Percentiles rank a stretch among this genome's conserved stretches.
These are phyloP conservation scores for Dictyostelium capitatum DNA, from an alignment of 78 protist species.

Conservation along the genomic window DNA sequence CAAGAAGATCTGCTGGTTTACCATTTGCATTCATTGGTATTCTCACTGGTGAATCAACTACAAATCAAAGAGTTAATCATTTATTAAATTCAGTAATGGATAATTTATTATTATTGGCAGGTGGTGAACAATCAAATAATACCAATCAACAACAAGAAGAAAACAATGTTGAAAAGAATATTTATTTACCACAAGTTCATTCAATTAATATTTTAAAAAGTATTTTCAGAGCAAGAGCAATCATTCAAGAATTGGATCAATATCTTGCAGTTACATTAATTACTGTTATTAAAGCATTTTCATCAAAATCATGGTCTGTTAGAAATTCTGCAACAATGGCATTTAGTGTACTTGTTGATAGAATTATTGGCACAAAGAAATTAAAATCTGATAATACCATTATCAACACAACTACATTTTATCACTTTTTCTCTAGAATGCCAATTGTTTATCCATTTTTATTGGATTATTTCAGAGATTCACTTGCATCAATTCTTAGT, in stretches of 20 bases:
- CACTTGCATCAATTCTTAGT: neutral
- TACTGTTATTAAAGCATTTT: conserved; percentile 53
- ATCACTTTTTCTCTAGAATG: conserved; percentile 69
- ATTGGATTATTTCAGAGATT: conserved; percentile 39
- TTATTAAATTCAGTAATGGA: conserved; percentile 41
- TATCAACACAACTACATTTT: conserved; percentile 76
- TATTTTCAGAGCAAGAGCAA: conserved; percentile 56
- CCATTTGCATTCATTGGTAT: conserved; percentile 77
- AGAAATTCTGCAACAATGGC: conserved; percentile 85
- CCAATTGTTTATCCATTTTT: conserved; percentile 81
- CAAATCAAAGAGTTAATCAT: conserved; percentile 29
- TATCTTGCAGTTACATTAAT: conserved; percentile 47
- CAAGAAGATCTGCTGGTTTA: conserved; percentile 79
- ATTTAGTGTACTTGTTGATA: conserved; percentile 74
- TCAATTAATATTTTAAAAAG: conserved; percentile 73
- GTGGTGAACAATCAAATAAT: neutral
- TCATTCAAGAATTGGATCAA: conserved; percentile 70
- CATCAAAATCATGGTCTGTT: conserved; percentile 77
- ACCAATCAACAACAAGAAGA: neutral
- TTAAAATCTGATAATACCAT: conserved; percentile 31
- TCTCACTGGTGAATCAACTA: conserved; percentile 65
- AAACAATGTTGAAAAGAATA: conserved; percentile 7
- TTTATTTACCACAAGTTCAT: conserved; percentile 73
- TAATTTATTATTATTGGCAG: conserved; percentile 27
- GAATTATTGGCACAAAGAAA: conserved; percentile 66